A percentile compares a stretch with the other conserved stretches of the same genome.
These are phyloP conservation scores for Cyclotella sp. DNA, from an alignment of 108 stramenopile genomes.

Conservation along the genomic window DNA sequence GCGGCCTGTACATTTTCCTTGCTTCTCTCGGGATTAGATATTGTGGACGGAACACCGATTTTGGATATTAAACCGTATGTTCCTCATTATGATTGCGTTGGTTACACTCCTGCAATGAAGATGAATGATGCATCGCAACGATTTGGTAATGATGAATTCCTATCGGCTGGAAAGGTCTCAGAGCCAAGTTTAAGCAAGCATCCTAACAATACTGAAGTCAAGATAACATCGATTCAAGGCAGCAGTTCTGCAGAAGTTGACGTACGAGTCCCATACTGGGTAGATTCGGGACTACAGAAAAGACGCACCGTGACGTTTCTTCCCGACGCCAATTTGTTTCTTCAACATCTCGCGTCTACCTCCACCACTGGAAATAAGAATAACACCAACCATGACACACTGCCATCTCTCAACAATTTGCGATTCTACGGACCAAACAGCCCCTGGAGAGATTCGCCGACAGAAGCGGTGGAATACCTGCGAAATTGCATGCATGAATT, in stretches of 20 bases:
- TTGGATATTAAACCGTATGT: constrained; percentile 95
- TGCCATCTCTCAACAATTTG: constrained; percentile 44
- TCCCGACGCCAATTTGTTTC: constrained; percentile 47
- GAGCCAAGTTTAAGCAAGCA: not conserved
- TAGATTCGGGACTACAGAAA: constrained; percentile 68
- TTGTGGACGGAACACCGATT: constrained; percentile 95
- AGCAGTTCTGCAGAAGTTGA: not conserved
- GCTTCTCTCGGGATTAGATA: constrained; percentile 84
- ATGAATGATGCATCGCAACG: not conserved
- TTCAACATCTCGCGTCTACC: constrained; percentile 47
- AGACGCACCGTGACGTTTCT: constrained; percentile 61
- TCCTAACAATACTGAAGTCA: not conserved
- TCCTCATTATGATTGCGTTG: constrained; percentile 83
- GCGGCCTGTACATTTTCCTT: constrained; percentile 42
- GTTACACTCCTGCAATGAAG: not conserved
- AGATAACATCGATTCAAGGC: not conserved
- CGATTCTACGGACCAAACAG: constrained; percentile 76
- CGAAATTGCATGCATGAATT: constrained; percentile 68
- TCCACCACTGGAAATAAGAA: not conserved
- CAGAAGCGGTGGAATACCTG: constrained; percentile 46
- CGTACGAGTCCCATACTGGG: constrained; percentile 73
- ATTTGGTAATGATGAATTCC: not conserved
- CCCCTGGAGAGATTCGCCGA: constrained; percentile 45
- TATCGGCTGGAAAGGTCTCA: not conserved
- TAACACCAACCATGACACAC: not conserved